Evolutionary conservation across 306 rosid genomes (phyloP), one percentile per base, ranked within the genome.

Genomic region (Vigna unguiculata): DNA sequence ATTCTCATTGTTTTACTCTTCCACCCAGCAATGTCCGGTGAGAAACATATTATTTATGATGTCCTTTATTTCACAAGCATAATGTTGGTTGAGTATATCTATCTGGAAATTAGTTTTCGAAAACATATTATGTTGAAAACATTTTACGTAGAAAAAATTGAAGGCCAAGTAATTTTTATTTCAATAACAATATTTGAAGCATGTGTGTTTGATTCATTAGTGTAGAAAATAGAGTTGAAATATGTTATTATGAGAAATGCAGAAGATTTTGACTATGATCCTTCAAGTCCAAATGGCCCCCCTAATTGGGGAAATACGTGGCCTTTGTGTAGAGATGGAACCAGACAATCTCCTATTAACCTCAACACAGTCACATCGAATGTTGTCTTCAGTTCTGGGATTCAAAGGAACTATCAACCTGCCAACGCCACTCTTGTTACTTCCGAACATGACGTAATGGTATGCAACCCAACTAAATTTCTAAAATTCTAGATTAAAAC

Each of bases 311-410:
- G 67, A 61, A 32, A 61, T 30, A 61, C 7, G 6, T 61, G 67
- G 67, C 14, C n/a, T 8, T n/a, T 61, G 46, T 61, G 67, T 61
- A 32, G 17, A 32, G 32, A 32, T 61, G 67, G 67, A 32, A 16
- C 1, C 0, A 61, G 21, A 13, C 67, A 61, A 32, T 61, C 67
- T 13, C 67, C 67, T 30, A 61, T 61, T 2, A 17, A 61, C 46
- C 9, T 61, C 22, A 21, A 8, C 2, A 15, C 3, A 34, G 5
- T 1, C 15, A 34, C 0, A 0, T 16, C 46, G 6, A 5, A 32
- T 61, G 1, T 32, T 7, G 25, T 34, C 7, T 8, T 3, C 25
- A n/a, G 9, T 34, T 61, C 68, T 0, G 47, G 68, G 46, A 32
- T 61, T 61, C 24, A 34, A 9, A 61, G 24, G 4, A 61, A n/a